A percentile compares a stretch with the other conserved stretches of the same genome.
phyloP scores from a whole-genome alignment of 2,329 filamentous ascomycete genomes.

The Microsporum canis region DNA sequence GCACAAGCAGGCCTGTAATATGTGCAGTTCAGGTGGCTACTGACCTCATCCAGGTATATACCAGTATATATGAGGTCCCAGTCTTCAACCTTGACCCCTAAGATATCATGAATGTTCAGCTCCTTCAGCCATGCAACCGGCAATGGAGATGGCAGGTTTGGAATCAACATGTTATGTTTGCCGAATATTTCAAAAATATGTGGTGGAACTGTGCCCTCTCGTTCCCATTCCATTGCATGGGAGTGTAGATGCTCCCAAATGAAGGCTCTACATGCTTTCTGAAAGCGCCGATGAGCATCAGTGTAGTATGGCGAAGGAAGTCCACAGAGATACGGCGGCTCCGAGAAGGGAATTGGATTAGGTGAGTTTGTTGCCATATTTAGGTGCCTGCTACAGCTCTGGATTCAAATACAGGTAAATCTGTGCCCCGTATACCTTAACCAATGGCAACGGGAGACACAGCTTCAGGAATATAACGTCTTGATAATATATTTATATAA shows the following conservation, averaged over 20 bases:
- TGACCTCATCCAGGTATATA: constrained; percentile 58
- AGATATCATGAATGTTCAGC: constrained; percentile 54
- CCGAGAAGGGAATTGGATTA: constrained; percentile 53
- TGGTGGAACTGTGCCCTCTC: constrained; percentile 49
- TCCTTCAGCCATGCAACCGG: constrained; percentile 57
- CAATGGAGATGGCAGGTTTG: constrained; percentile 56
- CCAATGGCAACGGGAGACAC: not conserved
- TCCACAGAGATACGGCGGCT: constrained; percentile 59
- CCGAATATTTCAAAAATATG: constrained; percentile 56
- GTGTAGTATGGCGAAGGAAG: constrained; percentile 63
- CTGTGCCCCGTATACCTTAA: not conserved
- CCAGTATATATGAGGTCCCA: constrained; percentile 61
- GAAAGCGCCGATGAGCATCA: constrained; percentile 53
- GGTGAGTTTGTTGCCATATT: constrained; percentile 22
- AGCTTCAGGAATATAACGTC: not conserved
- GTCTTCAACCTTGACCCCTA: constrained; percentile 58
- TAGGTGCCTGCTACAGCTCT: not conserved
- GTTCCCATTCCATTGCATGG: constrained; percentile 60
- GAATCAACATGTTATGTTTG: constrained; percentile 57
- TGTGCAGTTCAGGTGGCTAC: not conserved
- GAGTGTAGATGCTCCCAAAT: constrained; percentile 51
- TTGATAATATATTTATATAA: not conserved
- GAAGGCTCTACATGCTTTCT: constrained; percentile 57
- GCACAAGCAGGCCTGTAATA: not conserved
- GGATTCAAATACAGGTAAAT: no score